A percentile compares a stretch with the other conserved stretches of the same genome.
phyloP scores from a whole-genome alignment of 768 basidiomycete species.

The Hemileccinum rubropunctum region DNA sequence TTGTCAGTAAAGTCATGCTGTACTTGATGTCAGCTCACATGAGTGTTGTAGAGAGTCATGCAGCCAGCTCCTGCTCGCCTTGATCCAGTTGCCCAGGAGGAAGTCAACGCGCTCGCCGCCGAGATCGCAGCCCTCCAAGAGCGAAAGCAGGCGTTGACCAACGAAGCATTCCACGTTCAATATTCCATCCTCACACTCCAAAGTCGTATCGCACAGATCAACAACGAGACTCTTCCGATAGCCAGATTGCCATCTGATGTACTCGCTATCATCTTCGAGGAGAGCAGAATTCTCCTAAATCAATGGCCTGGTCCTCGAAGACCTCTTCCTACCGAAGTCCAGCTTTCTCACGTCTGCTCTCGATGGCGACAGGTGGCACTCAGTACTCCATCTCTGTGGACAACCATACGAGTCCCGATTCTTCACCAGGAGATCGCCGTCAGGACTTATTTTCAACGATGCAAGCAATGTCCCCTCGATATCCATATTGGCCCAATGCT shows the following conservation, averaged over 20 bases:
- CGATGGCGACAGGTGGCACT: constrained; percentile 37
- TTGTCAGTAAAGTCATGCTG: constrained; percentile 21
- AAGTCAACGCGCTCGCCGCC: constrained; percentile 22
- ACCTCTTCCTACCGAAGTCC: constrained; percentile 32
- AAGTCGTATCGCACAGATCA: constrained; percentile 32
- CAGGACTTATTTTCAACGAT: constrained; percentile 30
- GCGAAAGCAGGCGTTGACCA: constrained; percentile 18
- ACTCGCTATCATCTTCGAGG: constrained; percentile 34
- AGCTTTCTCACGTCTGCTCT: constrained; percentile 35
- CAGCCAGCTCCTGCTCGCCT: constrained; percentile 11
- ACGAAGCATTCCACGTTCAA: constrained; percentile 26
- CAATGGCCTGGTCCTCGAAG: constrained; percentile 26
- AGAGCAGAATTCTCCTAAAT: constrained; percentile 27
- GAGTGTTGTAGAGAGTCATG: constrained; percentile 20
- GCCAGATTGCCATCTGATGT: constrained; percentile 31
- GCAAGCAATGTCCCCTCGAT: constrained; percentile 31
- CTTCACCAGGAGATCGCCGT: constrained; percentile 28
- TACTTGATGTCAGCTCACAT: constrained; percentile 18
- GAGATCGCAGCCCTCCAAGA: constrained; percentile 22
- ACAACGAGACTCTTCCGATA: constrained; percentile 29
- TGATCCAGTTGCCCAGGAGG: constrained; percentile 23
- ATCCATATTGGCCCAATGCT: constrained; percentile 31
- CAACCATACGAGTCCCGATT: constrained; percentile 31
- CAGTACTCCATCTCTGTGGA: constrained; percentile 35
- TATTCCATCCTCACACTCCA: constrained; percentile 28